These are phyloP conservation scores for Terfezia boudieri DNA, from an alignment of 495 filamentous ascomycete genomes.

Conservation along the genomic window DNA sequence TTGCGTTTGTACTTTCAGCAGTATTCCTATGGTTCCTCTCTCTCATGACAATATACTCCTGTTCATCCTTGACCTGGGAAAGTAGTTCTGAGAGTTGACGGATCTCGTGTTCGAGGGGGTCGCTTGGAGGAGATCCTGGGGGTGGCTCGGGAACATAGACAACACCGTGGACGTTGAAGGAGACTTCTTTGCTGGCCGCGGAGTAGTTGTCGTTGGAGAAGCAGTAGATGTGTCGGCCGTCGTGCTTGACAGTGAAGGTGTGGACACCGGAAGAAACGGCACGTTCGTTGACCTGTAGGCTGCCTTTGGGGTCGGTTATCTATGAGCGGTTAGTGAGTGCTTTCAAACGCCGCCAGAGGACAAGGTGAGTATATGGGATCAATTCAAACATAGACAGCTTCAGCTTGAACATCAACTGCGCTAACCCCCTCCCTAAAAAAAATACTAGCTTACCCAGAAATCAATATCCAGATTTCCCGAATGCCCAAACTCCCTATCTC, in stretches of 20 bases:
- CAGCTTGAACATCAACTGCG: background rate
- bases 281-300: slow-evolving; percentile 55
- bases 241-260: slow-evolving; percentile 62
- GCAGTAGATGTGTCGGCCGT: slow-evolving; percentile 88
- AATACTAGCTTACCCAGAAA: slow-evolving; percentile 61
- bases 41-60: slow-evolving; percentile 85
- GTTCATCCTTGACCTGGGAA: slow-evolving; percentile 85
- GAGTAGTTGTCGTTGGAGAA: slow-evolving; percentile 97
- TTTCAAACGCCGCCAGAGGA: background rate
- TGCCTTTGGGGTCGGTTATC: slow-evolving; percentile 63
- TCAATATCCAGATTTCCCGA: slow-evolving; percentile 91
- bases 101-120: slow-evolving; percentile 84
- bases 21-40: slow-evolving; percentile 95
- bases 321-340: slow-evolving; percentile 18
- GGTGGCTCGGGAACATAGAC: slow-evolving; percentile 90
- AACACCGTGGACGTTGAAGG: slow-evolving; percentile 96
- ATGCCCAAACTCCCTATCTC: slow-evolving; percentile 84
- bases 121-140: slow-evolving; percentile 44
- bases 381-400: background rate
- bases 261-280: slow-evolving; percentile 73
- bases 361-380: background rate
- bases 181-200: slow-evolving; percentile 82
- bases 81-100: slow-evolving; percentile 66
- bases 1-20: slow-evolving; percentile 87
- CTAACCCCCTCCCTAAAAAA: background rate